Conservation (phyloP, 257 asterid genomes). For the Salvia rosmarinus region DNA sequence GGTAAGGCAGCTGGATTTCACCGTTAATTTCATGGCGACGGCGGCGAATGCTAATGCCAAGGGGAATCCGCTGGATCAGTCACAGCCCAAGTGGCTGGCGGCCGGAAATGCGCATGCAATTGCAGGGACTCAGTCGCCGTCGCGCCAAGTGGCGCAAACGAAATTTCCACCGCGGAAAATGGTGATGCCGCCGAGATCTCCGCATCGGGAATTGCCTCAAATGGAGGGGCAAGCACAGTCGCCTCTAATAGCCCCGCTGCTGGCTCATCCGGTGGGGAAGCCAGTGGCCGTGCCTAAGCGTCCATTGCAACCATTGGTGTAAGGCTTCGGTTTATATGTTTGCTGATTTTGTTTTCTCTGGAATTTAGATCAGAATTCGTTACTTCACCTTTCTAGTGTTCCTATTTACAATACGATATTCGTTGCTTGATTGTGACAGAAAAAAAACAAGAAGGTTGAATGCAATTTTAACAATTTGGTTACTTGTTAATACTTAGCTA, state of each 20-base stretch:
- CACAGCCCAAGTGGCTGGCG: conserved; percentile 53
- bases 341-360: neutral
- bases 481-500: neutral
- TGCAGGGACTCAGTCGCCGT: conserved; percentile 40
- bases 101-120: conserved; percentile 42
- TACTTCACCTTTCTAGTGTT: neutral
- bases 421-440: conserved; percentile 6
- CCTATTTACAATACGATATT: neutral
- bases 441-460: neutral
- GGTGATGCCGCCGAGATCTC: conserved; percentile 47
- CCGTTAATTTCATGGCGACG: conserved; percentile 35
- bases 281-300: conserved; percentile 36
- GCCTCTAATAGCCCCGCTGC: conserved; percentile 32
- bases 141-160: conserved; percentile 37
- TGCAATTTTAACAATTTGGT: conserved; percentile 5
- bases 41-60: conserved; percentile 30
- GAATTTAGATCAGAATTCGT: conserved; percentile 7
- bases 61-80: conserved; percentile 51
- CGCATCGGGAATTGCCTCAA: conserved; percentile 36
- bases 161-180: conserved; percentile 42
- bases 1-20: conserved; percentile 68
- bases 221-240: conserved; percentile 36
- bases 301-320: conserved; percentile 43
- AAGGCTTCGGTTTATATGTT: conserved; percentile 14
- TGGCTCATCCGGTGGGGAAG: conserved; percentile 38